Conservation (phyloP, 2,329 filamentous ascomycete species). For the Pestalotiopsis sp. region DNA sequence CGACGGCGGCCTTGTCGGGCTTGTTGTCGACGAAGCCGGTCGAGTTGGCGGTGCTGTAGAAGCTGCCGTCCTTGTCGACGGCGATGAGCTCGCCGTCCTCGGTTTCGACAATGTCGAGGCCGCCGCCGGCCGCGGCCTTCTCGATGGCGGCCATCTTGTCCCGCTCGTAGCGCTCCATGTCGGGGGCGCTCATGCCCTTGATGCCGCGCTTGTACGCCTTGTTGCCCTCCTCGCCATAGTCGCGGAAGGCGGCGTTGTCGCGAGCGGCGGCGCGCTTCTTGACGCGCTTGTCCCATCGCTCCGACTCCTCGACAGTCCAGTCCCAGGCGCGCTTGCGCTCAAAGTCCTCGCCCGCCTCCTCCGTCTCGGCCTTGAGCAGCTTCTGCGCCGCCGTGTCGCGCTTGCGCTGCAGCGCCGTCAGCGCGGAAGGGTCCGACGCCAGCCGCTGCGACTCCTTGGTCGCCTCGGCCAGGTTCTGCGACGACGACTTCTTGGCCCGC, state of each 20-base stretch:
- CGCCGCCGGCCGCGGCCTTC: constrained; percentile 79
- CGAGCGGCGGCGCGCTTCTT: constrained; percentile 81
- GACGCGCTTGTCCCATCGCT: constrained; percentile 89
- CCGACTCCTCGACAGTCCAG: constrained; percentile 94
- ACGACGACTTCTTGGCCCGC: constrained; percentile 71
- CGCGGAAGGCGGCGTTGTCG: constrained; percentile 87
- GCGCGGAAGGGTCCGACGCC: constrained; percentile 74
- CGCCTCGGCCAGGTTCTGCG: constrained; percentile 81
- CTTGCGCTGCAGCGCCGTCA: constrained; percentile 80
- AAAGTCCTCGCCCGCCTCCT: constrained; percentile 86
- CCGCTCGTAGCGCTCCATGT: constrained; percentile 83
- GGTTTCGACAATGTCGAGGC: constrained; percentile 93
- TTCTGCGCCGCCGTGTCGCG: constrained; percentile 90
- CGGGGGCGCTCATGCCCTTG: constrained; percentile 67
- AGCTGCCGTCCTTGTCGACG: constrained; percentile 86
- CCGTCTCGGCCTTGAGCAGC: constrained; percentile 87
- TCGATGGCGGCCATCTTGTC: constrained; percentile 86
- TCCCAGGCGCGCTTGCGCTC: constrained; percentile 98
- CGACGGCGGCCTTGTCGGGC: constrained; percentile 84
- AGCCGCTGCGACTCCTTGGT: constrained; percentile 81
- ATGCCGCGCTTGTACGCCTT: constrained; percentile 96
- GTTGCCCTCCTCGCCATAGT: constrained; percentile 83
- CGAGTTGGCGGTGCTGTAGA: constrained; percentile 87
- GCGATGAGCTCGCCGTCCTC: constrained; percentile 92
- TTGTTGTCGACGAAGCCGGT: constrained; percentile 82